Evolutionary conservation across 495 filamentous ascomycete genomes (phyloP).

Genomic region (Astrocystis sublimbata): DNA sequence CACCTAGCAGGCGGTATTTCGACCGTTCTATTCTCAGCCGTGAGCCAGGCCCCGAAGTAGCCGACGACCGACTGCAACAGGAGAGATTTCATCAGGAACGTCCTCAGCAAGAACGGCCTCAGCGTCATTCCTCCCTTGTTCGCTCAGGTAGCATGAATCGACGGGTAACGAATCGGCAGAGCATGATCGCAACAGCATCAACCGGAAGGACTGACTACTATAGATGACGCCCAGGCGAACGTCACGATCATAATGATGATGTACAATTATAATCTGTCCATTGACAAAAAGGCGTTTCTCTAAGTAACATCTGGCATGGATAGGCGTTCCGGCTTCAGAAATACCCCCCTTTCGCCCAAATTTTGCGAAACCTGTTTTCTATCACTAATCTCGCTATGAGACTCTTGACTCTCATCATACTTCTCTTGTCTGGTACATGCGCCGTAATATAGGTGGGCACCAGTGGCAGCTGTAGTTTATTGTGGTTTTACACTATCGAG

Average conservation of each 20-base stretch:
- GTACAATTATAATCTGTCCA: conserved; percentile 24
- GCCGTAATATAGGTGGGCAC: background rate
- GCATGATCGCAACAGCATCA: conserved; percentile 36
- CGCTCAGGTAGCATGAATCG: conserved; percentile 44
- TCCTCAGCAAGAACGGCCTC: too few relatives aligned
- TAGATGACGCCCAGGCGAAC: conserved; percentile 25
- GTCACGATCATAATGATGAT: conserved; percentile 33
- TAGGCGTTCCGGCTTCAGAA: conserved; percentile 20
- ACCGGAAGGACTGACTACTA: conserved; percentile 17
- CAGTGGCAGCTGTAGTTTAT: background rate
- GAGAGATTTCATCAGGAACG: too few relatives aligned
- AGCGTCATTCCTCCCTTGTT: conserved; percentile 42
- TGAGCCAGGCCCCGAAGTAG: conserved; percentile 36
- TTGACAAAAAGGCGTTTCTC: conserved; percentile 2
- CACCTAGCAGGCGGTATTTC: conserved; percentile 45
- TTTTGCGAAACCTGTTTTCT: background rate
- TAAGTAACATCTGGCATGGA: conserved; percentile 14
- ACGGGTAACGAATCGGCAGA: conserved; percentile 36
- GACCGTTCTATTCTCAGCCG: conserved; percentile 46
- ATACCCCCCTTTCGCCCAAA: conserved; percentile 11
- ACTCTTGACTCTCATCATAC: background rate
- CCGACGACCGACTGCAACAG: conserved; percentile 49
- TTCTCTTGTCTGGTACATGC: background rate
- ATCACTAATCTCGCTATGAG: background rate
- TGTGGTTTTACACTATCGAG: background rate